Evolutionary conservation across 345 rosid species (phyloP), one percentile per base, ranked within the genome.

Genomic region (Salix dunnii): DNA sequence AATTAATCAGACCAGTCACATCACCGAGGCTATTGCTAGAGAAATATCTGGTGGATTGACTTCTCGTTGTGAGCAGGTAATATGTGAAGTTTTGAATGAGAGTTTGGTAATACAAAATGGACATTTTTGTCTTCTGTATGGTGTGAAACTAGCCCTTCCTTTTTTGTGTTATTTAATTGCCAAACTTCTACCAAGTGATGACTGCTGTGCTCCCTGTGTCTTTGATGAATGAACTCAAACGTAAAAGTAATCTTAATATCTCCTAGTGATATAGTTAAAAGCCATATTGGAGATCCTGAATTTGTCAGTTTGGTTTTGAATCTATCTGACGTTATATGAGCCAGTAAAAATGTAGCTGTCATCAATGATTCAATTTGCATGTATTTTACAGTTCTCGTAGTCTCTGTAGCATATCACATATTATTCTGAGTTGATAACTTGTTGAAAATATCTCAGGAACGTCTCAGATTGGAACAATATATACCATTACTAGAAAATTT

Each of bases 1-100:
- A 23, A 87, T 93, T 77, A 93, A 91, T 82, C 77, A 74, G 46
- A 89, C 86, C 61, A 88, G 91, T 81, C 80, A 68, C 68, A 74
- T 86, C 66, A 88, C 90, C 1, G 85, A 83, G 80, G 92, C 94
- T 5, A 86, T 85, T 85, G 90, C 96, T 0, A 87, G 93, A 84
- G 94, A 89, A 81, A 91, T 90, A 73, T 89, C 85, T 53, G 87
- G 92, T 55, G 97, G 97, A 49, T 75, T 88, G 8, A 86, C 92
- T 78, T 88, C 91, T 70, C 80, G 77, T 7, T 82, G 74, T 63
- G 82, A 89, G 62, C 94, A 87, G 89, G 96, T 93, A 58, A 69
- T 30, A 16, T 46, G n/a, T 77, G 51, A 21, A 13, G 42, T 25
- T 4, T n/a, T 17, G n/a, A 14, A 30, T 18, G 42, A 20, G 66